Evolutionary conservation across 805 yeast species (phyloP).

Genomic region (Ogataea allantospora): DNA sequence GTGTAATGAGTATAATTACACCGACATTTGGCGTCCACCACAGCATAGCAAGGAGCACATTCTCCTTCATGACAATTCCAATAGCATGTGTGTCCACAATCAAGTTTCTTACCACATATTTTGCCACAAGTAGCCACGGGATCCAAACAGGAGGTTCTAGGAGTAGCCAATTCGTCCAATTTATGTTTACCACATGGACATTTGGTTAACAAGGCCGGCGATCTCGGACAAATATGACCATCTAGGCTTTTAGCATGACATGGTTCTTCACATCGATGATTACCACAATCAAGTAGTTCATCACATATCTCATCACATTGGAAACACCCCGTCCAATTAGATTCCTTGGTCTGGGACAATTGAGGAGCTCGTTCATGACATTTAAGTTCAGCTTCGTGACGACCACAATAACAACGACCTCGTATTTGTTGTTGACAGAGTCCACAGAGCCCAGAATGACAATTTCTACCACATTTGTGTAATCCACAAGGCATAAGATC

Average conservation of each 20-base stretch:
- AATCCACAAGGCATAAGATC: conserved; percentile 66
- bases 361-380: conserved; percentile 45
- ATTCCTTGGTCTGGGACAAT: conserved; percentile 26
- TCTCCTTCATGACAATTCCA: conserved; percentile 72
- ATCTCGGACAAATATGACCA: conserved; percentile 51
- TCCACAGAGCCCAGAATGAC: conserved; percentile 87
- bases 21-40: conserved; percentile 52
- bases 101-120: conserved; percentile 58
- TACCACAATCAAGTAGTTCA: conserved; percentile 59
- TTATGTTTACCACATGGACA: conserved; percentile 80
- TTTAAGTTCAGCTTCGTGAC: conserved; percentile 39
- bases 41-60: conserved; percentile 65
- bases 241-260: conserved; percentile 51
- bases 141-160: conserved; percentile 65
- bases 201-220: conserved; percentile 56
- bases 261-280: conserved; percentile 46
- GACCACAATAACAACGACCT: conserved; percentile 76
- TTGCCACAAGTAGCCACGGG: conserved; percentile 74
- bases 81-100: conserved; percentile 74
- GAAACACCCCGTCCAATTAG: conserved; percentile 50
- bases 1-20: conserved; percentile 59
- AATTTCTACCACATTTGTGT: conserved; percentile 59
- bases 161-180: conserved; percentile 37
- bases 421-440: conserved; percentile 51
- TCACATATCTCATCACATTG: conserved; percentile 46